Conservation (phyloP, 768 basidiomycete species). For the Kwoniella sp. region DNA sequence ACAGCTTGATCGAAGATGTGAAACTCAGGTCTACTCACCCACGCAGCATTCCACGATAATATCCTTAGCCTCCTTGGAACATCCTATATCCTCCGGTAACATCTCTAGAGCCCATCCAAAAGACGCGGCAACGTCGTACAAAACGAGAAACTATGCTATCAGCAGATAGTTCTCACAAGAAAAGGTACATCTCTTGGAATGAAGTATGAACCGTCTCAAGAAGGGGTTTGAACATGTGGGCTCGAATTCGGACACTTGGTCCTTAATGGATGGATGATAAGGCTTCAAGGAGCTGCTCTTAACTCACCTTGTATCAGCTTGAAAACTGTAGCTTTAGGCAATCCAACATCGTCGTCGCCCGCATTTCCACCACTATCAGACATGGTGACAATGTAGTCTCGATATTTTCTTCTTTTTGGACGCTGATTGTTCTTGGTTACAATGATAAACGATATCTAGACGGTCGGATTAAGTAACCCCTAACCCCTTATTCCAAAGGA, state of each 20-base stretch:
- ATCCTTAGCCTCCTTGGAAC: constrained; percentile 95
- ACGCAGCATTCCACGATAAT: constrained; percentile 98
- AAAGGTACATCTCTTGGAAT: too few relatives aligned
- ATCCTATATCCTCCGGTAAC: constrained; percentile 80
- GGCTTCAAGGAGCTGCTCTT: too few relatives aligned
- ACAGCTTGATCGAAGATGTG: not conserved
- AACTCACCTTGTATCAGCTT: constrained; percentile 88
- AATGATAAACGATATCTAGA: too few relatives aligned
- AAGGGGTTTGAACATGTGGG: too few relatives aligned
- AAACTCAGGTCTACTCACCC: constrained; percentile 62
- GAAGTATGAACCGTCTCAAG: too few relatives aligned
- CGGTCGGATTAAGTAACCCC: too few relatives aligned
- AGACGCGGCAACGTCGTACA: not conserved
- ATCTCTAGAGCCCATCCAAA: constrained; percentile 64
- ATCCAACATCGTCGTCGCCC: constrained; percentile 86
- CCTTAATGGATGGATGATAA: too few relatives aligned
- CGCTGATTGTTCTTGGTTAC: constrained; percentile 4
- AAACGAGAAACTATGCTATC: not conserved
- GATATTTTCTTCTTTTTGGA: not conserved
- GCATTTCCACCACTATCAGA: constrained; percentile 77
- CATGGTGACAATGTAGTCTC: constrained; percentile 60
- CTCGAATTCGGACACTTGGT: too few relatives aligned
- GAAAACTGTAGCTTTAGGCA: constrained; percentile 95
- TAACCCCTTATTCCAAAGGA: too few relatives aligned
- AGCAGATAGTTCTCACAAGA: too few relatives aligned